phyloP scores from a whole-genome alignment of 495 filamentous ascomycete species.

The Thozetella sp. region DNA sequence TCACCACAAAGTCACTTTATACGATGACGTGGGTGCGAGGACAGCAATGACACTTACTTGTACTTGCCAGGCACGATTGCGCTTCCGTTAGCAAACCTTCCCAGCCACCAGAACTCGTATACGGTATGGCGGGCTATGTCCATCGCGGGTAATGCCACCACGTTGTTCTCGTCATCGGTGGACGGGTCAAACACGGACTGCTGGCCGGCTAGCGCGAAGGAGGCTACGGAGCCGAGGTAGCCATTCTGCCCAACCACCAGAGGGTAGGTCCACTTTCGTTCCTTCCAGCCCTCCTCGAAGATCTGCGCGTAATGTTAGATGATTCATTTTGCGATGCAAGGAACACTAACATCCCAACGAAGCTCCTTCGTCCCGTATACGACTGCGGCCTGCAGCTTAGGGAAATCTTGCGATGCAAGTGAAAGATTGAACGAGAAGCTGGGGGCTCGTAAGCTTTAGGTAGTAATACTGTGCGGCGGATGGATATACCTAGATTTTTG shows the following conservation, averaged over 20 bases:
- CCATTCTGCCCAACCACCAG: conserved; percentile 28
- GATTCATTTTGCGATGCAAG: neutral
- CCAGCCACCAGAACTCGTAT: conserved; percentile 27
- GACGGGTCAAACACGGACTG: conserved; percentile 16
- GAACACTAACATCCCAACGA: conserved; percentile 17
- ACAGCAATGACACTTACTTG: conserved; percentile 17
- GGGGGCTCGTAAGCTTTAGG: neutral
- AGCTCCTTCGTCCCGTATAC: conserved; percentile 26
- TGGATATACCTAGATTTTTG: neutral
- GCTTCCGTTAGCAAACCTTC: conserved; percentile 30
- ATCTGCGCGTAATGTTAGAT: conserved; percentile 8
- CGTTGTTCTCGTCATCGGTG: conserved; percentile 13
- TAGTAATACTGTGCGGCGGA: neutral
- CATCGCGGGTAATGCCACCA: conserved; percentile 23
- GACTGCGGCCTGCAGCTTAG: conserved; percentile 19
- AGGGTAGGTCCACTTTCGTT: conserved; percentile 33
- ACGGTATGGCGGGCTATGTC: conserved; percentile 13
- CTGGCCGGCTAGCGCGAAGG: conserved; percentile 6
- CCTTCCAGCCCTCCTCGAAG: conserved; percentile 22
- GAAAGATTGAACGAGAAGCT: conserved; percentile 26
- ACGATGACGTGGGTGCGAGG: too few relatives aligned
- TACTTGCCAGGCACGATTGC: conserved; percentile 35
- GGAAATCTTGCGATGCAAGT: conserved; percentile 13
- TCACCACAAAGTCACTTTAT: neutral
- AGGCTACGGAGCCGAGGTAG: conserved; percentile 31